These are phyloP conservation scores for Vicia villosa DNA, from an alignment of 306 rosid species.

Conservation along the genomic window DNA sequence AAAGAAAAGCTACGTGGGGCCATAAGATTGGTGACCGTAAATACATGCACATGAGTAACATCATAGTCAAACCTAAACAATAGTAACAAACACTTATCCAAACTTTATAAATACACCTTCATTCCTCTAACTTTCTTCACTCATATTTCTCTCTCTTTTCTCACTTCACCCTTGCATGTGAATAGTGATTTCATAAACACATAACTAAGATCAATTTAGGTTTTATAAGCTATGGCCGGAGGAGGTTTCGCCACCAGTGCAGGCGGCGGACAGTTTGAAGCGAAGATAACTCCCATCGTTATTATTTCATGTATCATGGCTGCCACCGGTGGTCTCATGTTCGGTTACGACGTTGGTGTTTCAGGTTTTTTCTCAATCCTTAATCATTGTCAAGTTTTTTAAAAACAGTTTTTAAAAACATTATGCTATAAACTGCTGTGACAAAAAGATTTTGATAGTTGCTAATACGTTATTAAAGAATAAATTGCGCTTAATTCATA, in stretches of 20 bases:
- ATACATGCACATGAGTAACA: not conserved
- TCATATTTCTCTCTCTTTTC: not conserved
- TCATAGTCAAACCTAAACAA: not conserved
- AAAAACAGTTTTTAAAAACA: too few species aligned
- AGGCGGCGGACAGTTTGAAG: slow-evolving; percentile 56
- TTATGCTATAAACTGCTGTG: too few species aligned
- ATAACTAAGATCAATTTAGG: too few species aligned
- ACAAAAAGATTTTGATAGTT: too few species aligned
- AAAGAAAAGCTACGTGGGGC: not conserved
- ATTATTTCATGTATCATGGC: slow-evolving; percentile 82
- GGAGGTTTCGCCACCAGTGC: slow-evolving; percentile 48
- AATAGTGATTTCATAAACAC: too few species aligned
- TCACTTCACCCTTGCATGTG: not conserved
- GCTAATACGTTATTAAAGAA: too few species aligned
- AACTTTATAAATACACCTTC: not conserved
- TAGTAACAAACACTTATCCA: not conserved
- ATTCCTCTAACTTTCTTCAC: not conserved
- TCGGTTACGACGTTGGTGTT: slow-evolving; percentile 86
- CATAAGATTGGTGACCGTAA: not conserved
- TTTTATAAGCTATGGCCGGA: slow-evolving; percentile 43
- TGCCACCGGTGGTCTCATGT: slow-evolving; percentile 93
- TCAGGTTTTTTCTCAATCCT: slow-evolving; percentile 53
- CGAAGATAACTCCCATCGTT: slow-evolving; percentile 83
- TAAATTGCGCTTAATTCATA: too few species aligned
- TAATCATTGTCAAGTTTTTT: too few species aligned